These are phyloP conservation scores for Daucus carota DNA, from an alignment of 129 eudicot genomes.

Conservation along the genomic window DNA sequence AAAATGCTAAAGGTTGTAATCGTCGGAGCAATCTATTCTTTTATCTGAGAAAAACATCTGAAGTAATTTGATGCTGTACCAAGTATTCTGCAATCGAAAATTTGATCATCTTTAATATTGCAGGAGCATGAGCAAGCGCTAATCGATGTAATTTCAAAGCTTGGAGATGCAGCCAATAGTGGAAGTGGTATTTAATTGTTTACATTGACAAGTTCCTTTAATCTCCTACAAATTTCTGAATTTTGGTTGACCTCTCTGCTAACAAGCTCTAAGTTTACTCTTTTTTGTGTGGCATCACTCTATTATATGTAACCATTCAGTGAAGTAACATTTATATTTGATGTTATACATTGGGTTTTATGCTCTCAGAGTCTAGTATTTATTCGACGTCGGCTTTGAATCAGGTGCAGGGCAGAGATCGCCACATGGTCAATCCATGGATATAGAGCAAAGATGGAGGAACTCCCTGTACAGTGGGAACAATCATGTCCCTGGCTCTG, in stretches of 20 bases:
- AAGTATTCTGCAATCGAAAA: neutral
- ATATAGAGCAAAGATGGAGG: conserved; percentile 20
- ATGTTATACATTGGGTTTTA: neutral
- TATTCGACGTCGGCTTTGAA: neutral
- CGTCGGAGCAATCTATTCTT: too few relatives aligned
- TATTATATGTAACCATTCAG: neutral
- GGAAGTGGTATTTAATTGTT: conserved; percentile 43
- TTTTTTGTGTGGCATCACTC: too few relatives aligned
- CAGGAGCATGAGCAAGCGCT: conserved; percentile 90
- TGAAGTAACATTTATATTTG: neutral
- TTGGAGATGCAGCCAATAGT: conserved; percentile 62
- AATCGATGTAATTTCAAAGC: conserved; percentile 55
- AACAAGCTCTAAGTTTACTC: neutral
- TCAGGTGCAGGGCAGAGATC: conserved; percentile 3
- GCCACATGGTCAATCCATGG: conserved; percentile 6
- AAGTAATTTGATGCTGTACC: neutral
- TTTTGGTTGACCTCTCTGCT: neutral
- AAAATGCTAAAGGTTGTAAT: conserved; percentile 50
- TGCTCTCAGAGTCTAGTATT: neutral
- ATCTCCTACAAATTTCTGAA: neutral
- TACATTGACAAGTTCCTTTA: neutral
- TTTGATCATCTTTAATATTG: conserved; percentile 2
- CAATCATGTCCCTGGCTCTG: conserved; percentile 20
- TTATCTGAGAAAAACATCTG: too few relatives aligned
- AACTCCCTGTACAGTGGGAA: neutral